Base-by-base conservation (phyloP, 2,329 filamentous ascomycete genomes). In the Xylogone sp. region DNA sequence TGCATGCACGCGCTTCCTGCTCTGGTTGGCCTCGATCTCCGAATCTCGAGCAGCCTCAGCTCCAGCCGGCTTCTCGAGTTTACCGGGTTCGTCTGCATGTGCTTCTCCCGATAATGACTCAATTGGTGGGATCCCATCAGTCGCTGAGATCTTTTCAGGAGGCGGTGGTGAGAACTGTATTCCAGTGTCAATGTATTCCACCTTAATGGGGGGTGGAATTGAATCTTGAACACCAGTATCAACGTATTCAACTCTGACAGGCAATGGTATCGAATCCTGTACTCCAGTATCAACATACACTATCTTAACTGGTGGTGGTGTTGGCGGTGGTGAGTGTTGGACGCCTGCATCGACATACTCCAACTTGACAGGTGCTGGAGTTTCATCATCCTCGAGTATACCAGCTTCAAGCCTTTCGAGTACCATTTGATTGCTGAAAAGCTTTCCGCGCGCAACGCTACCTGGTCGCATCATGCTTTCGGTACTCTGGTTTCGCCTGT, bases 21-120 rank as follows among this genome's bases (percentile, higher is more conserved):
- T 77, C 65, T 89, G 86, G 62, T 90, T 90, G 20, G 86, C 86
- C 65, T 89, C 85, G 43, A 88, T 77, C 61, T 90, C 83, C 34
- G 68, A 70, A 42, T 83, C 80, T 21, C 62, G 61, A 46, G 53
- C 63, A 18, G 34, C 55, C 2, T 69, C 65, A 55, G 67, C 73
- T 45, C 75, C 72, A 18, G 65, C 42, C 63, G 69, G 39, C 63
- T 56, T 27, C 62, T 57, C 56, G 42, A 51, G 27, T 45, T 60
- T 61, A 31, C 34, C 46, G 44, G 49, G 22, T 4, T 39, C 34
- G 5, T 39, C 34, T 16, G 34, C 34, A 18, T 7, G n/a, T 5
- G 34, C 8, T 20, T 45, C 21, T 21, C n/a, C 43, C 49, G 45
- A 45, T n/a, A 67, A 57, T 20, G 74, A 73, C 51, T 81, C 76